Conservation (phyloP, 495 filamentous ascomycete species). For the Penicillium tannophilum region DNA sequence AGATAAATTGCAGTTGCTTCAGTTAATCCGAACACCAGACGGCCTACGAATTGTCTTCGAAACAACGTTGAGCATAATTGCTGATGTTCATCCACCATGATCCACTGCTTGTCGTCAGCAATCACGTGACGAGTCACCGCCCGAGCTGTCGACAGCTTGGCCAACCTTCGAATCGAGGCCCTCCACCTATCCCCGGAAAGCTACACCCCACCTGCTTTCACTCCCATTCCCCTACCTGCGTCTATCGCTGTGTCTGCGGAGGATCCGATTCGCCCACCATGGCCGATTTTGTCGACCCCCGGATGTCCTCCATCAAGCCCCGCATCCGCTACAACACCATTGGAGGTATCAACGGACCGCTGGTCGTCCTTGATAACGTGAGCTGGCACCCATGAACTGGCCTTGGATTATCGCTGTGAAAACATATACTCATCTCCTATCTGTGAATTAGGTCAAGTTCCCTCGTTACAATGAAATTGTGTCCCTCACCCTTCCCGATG, state of each 20-base stretch:
- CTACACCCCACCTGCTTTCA: slow-evolving; percentile 10
- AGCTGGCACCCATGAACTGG: slow-evolving; percentile 20
- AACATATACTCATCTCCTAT: slow-evolving; percentile 15
- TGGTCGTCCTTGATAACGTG: slow-evolving; percentile 96
- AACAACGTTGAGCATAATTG: background rate
- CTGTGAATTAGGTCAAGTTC: slow-evolving; percentile 77
- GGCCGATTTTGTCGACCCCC: slow-evolving; percentile 69
- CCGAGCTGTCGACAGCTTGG: slow-evolving; percentile 35
- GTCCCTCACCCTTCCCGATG: slow-evolving; percentile 91
- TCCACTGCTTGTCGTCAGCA: slow-evolving; percentile 7
- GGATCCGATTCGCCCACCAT: slow-evolving; percentile 45
- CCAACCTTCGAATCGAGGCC: slow-evolving; percentile 25
- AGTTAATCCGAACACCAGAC: background rate
- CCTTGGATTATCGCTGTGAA: slow-evolving; percentile 1
- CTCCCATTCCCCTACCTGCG: slow-evolving; percentile 5
- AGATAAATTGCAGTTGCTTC: too few species aligned
- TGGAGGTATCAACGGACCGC: slow-evolving; percentile 93
- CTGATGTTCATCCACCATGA: too few species aligned
- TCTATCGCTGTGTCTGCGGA: slow-evolving; percentile 22
- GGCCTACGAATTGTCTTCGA: background rate
- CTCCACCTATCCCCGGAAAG: slow-evolving; percentile 24
- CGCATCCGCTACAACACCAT: slow-evolving; percentile 97
- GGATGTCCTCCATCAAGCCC: slow-evolving; percentile 80
- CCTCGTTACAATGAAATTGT: slow-evolving; percentile 98
- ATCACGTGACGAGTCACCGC: slow-evolving; percentile 35